Evolutionary conservation across 2,329 filamentous ascomycete species (phyloP).

Genomic region (Cytospora schulzeri): DNA sequence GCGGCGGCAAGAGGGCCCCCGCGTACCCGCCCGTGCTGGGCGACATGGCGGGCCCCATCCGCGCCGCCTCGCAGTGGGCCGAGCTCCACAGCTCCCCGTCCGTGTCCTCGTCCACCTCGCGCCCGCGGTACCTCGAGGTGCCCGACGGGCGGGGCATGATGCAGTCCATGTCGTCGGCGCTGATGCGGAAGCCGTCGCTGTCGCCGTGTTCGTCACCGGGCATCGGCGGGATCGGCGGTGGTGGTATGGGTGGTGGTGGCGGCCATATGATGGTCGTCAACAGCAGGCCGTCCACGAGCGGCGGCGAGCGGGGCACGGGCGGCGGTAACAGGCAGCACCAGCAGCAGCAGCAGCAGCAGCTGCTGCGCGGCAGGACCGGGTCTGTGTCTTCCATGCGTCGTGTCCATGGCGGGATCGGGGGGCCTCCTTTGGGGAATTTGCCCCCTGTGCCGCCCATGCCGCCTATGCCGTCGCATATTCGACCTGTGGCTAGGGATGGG

Average conservation of each 20-base stretch:
- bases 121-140: slow-evolving; percentile 20
- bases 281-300: slow-evolving; percentile 22
- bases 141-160: slow-evolving; percentile 6
- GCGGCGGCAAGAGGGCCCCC: not conserved
- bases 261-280: no score
- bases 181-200: slow-evolving; percentile 8
- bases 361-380: slow-evolving; percentile 11
- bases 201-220: not conserved
- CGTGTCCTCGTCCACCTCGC: not conserved
- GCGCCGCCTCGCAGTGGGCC: slow-evolving; percentile 23
- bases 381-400: slow-evolving; percentile 21
- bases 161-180: slow-evolving; percentile 7
- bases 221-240: no score
- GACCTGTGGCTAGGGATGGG: slow-evolving; percentile 16
- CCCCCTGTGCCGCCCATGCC: slow-evolving; percentile 21
- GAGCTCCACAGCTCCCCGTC: not conserved
- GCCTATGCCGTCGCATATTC: slow-evolving; percentile 18
- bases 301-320: slow-evolving; percentile 15
- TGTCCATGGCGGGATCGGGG: slow-evolving; percentile 1
- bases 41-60: slow-evolving; percentile 18
- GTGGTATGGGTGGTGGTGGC: no score
- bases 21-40: slow-evolving; percentile 7
- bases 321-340: not conserved
- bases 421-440: not conserved
- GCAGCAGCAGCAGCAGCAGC: slow-evolving; percentile 6